phyloP scores from a whole-genome alignment of 2,329 filamentous ascomycete species.

The Microcyclosporella mali region DNA sequence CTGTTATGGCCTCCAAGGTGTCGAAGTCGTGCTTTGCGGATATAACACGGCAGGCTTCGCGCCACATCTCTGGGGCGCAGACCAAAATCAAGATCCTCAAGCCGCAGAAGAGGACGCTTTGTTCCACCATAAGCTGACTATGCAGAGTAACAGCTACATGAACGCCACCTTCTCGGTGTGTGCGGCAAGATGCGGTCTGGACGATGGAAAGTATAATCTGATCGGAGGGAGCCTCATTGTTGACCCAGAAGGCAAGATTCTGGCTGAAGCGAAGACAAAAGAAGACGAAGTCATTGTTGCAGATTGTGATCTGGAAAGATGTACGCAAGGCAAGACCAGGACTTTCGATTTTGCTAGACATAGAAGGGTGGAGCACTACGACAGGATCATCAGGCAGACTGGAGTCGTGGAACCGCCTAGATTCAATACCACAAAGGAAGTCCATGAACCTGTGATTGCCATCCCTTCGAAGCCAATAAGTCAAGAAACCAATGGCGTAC shows the following conservation, averaged over 20 bases:
- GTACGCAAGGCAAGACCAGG: slow-evolving; percentile 39
- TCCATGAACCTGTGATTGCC: slow-evolving; percentile 1
- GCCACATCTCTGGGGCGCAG: slow-evolving; percentile 30
- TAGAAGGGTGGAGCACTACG: slow-evolving; percentile 38
- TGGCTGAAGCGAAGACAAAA: slow-evolving; percentile 43
- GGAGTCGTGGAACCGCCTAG: slow-evolving; percentile 8
- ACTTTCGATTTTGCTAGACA: slow-evolving; percentile 41
- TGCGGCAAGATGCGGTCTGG: slow-evolving; percentile 45
- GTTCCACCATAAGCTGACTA: slow-evolving; percentile 47
- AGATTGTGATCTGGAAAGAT: slow-evolving; percentile 43
- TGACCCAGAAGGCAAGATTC: slow-evolving; percentile 41
- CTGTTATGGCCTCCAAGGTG: slow-evolving; percentile 45
- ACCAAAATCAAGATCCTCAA: slow-evolving; percentile 13
- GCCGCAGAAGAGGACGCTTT: slow-evolving; percentile 43
- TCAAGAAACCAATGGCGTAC: background rate
- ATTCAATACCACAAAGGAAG: background rate
- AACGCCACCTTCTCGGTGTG: slow-evolving; percentile 47
- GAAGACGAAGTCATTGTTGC: slow-evolving; percentile 46
- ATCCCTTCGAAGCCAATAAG: background rate
- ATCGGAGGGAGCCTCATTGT: slow-evolving; percentile 45
- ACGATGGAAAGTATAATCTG: slow-evolving; percentile 43
- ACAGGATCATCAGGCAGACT: slow-evolving; percentile 31
- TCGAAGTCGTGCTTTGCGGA: slow-evolving; percentile 44
- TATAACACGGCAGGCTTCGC: slow-evolving; percentile 49
- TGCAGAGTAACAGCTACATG: slow-evolving; percentile 48